Conservation (phyloP, 2,329 filamentous ascomycete species). For the Aspergillus sp. region DNA sequence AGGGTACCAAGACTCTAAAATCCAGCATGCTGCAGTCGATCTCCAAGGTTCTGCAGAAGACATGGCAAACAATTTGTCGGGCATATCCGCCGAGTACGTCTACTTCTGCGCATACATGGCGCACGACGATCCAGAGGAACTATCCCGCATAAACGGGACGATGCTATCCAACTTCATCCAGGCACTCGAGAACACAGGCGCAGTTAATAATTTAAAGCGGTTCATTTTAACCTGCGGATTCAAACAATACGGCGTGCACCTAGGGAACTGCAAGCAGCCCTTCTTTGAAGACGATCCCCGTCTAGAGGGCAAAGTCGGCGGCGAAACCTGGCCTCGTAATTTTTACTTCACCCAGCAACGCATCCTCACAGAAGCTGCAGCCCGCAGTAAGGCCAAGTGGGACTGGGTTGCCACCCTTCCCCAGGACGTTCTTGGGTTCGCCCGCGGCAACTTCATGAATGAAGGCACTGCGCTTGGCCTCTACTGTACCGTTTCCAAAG, state of each 20-base stretch:
- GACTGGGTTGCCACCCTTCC: slow-evolving; percentile 48
- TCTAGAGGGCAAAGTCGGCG: slow-evolving; percentile 31
- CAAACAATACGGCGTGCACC: slow-evolving; percentile 57
- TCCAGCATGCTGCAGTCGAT: slow-evolving; percentile 42
- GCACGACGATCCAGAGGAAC: slow-evolving; percentile 36
- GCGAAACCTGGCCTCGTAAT: slow-evolving; percentile 42
- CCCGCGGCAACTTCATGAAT: slow-evolving; percentile 46
- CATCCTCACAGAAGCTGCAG: slow-evolving; percentile 38
- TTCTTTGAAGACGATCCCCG: slow-evolving; percentile 50
- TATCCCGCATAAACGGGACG: slow-evolving; percentile 37
- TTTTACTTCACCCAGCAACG: slow-evolving; percentile 55
- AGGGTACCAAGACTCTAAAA: slow-evolving; percentile 33
- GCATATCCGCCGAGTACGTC: slow-evolving; percentile 40
- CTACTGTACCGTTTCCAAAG: slow-evolving; percentile 36
- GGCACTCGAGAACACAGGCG: slow-evolving; percentile 46
- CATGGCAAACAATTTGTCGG: slow-evolving; percentile 39
- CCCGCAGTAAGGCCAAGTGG: slow-evolving; percentile 26
- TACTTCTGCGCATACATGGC: slow-evolving; percentile 47
- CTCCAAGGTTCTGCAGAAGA: slow-evolving; percentile 33
- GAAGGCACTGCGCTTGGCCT: slow-evolving; percentile 40
- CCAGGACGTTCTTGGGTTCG: slow-evolving; percentile 47
- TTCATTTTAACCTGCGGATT: slow-evolving; percentile 51
- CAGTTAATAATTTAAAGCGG: slow-evolving; percentile 45
- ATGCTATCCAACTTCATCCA: slow-evolving; percentile 52
- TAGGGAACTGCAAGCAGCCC: slow-evolving; percentile 49